Percentiles rank a stretch among this genome's conserved stretches.
These are phyloP conservation scores for Lepidopterella palustris DNA, from an alignment of 495 filamentous ascomycete species.

Conservation along the genomic window DNA sequence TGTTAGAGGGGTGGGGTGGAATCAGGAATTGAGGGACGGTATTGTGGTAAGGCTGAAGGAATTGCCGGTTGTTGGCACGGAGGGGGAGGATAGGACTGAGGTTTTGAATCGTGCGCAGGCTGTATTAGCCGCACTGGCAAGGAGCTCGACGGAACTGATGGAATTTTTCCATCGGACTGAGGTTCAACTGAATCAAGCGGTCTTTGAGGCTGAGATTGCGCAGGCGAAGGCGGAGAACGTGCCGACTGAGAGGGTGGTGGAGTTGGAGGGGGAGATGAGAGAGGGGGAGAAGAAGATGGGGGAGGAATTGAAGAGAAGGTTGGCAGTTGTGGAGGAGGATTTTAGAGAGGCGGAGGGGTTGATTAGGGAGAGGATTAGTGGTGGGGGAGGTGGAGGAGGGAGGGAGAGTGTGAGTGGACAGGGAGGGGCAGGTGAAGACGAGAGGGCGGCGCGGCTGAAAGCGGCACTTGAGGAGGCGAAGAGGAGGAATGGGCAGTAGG, in stretches of 20 bases:
- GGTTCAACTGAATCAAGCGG: constrained; percentile 23
- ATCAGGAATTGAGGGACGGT: constrained; percentile 29
- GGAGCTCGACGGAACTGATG: constrained; percentile 29
- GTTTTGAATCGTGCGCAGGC: constrained; percentile 24
- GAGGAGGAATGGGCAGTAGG: constrained; percentile 31
- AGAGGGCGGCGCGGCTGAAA: constrained; percentile 13
- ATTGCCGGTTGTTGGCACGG: background rate
- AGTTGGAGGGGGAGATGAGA: constrained; percentile 23
- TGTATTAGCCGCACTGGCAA: constrained; percentile 20
- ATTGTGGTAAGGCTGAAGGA: constrained; percentile 27
- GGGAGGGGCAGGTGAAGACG: constrained; percentile 16
- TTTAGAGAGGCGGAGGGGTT: constrained; percentile 12
- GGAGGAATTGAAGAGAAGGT: constrained; percentile 31
- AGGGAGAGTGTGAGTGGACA: constrained; percentile 11
- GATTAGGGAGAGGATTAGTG: constrained; percentile 8
- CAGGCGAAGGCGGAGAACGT: constrained; percentile 23
- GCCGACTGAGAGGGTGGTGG: constrained; percentile 14
- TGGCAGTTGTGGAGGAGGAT: constrained; percentile 27
- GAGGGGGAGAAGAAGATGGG: constrained; percentile 21
- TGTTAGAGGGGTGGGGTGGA: constrained; percentile 31
- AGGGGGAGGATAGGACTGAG: constrained; percentile 16
- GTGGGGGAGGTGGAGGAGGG: constrained; percentile 26
- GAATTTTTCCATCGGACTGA: constrained; percentile 31
- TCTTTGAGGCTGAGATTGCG: constrained; percentile 27
- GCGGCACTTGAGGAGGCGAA: constrained; percentile 29